Conservation (phyloP, 192 early-diverging fungal genomes). For the Rhizoclosmatium sp. region DNA sequence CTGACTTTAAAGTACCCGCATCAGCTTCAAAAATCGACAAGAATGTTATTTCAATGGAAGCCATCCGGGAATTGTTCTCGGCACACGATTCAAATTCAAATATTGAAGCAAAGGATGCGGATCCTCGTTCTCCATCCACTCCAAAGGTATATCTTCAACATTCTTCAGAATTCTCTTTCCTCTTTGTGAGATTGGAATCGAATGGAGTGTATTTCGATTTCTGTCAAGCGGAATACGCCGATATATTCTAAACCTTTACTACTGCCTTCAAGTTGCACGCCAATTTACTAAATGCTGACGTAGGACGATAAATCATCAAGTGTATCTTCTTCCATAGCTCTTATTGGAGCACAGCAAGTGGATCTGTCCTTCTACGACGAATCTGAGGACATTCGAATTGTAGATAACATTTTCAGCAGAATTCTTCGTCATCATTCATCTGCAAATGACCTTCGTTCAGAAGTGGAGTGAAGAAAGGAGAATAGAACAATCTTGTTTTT, state of each 20-base stretch:
- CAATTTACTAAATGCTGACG: too few relatives aligned
- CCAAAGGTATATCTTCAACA: too few relatives aligned
- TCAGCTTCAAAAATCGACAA: constrained; percentile 5
- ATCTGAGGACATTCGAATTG: constrained; percentile 26
- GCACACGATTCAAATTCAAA: not conserved
- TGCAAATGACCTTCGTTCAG: not conserved
- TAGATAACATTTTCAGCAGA: constrained; percentile 18
- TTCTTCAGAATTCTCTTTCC: too few relatives aligned
- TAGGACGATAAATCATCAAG: too few relatives aligned
- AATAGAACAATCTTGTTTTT: not conserved
- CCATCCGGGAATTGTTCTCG: constrained; percentile 27
- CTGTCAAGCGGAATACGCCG: too few relatives aligned
- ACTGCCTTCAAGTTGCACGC: too few relatives aligned
- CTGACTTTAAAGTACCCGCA: constrained; percentile 27
- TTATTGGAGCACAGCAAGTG: not conserved
- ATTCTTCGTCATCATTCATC: not conserved
- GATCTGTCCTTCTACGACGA: constrained; percentile 35
- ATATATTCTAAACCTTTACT: too few relatives aligned
- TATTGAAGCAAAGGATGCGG: not conserved
- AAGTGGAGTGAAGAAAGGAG: not conserved
- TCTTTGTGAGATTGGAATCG: too few relatives aligned
- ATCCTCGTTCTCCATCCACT: too few relatives aligned
- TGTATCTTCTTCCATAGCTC: not conserved
- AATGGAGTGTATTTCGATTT: too few relatives aligned
- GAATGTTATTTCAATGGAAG: constrained; percentile 12